A percentile compares a stretch with the other conserved stretches of the same genome.
phyloP scores from a whole-genome alignment of 345 rosid genomes.

The Gossypium bickii region DNA sequence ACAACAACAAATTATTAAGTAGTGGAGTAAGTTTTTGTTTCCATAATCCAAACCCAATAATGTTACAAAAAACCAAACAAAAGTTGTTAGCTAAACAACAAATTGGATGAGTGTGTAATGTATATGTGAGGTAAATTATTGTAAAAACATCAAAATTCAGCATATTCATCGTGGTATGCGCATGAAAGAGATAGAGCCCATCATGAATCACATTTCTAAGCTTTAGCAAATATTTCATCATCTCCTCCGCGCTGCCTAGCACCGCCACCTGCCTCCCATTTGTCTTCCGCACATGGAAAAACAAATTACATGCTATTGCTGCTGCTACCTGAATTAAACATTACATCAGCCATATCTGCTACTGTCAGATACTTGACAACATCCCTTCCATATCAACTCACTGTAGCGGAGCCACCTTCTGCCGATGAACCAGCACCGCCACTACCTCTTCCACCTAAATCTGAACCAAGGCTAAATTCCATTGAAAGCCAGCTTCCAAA shows the following conservation, averaged over 20 bases:
- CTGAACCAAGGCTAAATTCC: constrained; percentile 26
- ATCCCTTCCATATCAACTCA: constrained; percentile 22
- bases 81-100: too few species aligned
- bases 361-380: constrained; percentile 29
- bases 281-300: constrained; percentile 31
- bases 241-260: not conserved
- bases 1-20: too few species aligned
- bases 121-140: not conserved
- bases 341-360: constrained; percentile 51
- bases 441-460: not conserved
- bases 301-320: constrained; percentile 51
- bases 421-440: constrained; percentile 13
- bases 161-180: too few species aligned
- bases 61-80: too few species aligned
- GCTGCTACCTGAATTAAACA: constrained; percentile 59
- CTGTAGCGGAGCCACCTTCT: constrained; percentile 25
- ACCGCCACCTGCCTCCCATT: not conserved
- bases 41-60: too few species aligned
- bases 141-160: too few species aligned
- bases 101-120: too few species aligned
- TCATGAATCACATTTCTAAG: not conserved
- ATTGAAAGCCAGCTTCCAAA: constrained; percentile 26
- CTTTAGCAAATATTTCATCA: not conserved
- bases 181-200: not conserved
- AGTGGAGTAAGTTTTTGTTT: too few species aligned